Evolutionary conservation across 2,329 filamentous ascomycete genomes (phyloP), one percentile per base, ranked within the genome.

Genomic region (Claviceps digitariae): DNA sequence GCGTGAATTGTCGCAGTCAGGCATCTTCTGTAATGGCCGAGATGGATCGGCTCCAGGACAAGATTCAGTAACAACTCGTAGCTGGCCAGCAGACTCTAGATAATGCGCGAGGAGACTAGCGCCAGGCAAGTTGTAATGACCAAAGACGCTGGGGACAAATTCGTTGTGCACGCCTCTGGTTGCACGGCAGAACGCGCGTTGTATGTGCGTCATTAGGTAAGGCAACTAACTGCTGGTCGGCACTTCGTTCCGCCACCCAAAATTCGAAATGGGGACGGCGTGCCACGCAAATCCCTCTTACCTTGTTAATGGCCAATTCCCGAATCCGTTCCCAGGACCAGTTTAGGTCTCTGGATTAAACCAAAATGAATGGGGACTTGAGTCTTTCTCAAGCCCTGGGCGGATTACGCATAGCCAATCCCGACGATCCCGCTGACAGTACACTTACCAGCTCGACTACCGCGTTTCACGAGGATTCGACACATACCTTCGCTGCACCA

Each of bases 401-500:
- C 65, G 91, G 91, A 64, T 76, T 98, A 70, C 88, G 91, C 68
- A 97, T 98, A 69, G 91, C 93, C 63, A 98, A 97, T 69, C 91
- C 91, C 53, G 90, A 96, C 72, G 83, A 93, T 72, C 77, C 80
- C 58, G 68, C 64, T 64, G 68, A 70, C 25, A 50, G 31, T 44
- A 15, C 49, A 44, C 47, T 48, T n/a, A 27, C 47, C 34, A 34
- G 31, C 36, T 41, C 48, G 34, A 50, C 56, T 51, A 55, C 63
- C 51, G 61, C 61, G 51, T 17, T 25, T 25, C 51, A 60, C 47
- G 62, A 65, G 45, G 49, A 29, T 21, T 29, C 60, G 27, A 58
- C 58, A 27, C 50, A 54, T 44, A 55, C 56, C 34, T 20, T 58
- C 44, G 31, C 52, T 31, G 50, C 56, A 31, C 44, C 57, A 34